phyloP scores from a whole-genome alignment of 2,329 filamentous ascomycete species.

The Aspergillus quadricinctus region DNA sequence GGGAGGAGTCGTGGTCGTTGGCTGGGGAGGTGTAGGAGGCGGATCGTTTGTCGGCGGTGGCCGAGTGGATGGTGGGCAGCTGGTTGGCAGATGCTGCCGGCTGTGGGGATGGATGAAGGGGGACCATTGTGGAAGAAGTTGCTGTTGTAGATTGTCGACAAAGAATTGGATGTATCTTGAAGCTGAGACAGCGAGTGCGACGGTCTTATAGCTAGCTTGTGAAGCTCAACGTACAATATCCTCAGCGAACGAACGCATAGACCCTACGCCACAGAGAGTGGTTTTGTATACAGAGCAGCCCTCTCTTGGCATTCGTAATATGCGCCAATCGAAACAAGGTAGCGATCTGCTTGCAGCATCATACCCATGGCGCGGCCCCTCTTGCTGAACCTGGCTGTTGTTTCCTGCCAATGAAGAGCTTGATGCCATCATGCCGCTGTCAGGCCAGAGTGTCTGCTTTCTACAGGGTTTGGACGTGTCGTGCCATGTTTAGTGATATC shows the following conservation, averaged over 20 bases:
- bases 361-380: background rate
- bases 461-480: background rate
- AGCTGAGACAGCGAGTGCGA: background rate
- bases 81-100: conserved; percentile 11
- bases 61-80: conserved; percentile 10
- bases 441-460: background rate
- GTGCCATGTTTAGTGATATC: background rate
- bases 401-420: background rate
- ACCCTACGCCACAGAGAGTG: background rate
- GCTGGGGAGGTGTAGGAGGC: conserved; percentile 7
- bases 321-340: background rate
- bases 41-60: conserved; percentile 6
- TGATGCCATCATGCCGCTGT: background rate
- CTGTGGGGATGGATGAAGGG: background rate
- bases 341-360: background rate
- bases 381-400: background rate
- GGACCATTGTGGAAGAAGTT: background rate
- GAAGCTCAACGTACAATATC: background rate
- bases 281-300: background rate
- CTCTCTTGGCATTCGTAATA: background rate
- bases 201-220: background rate
- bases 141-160: background rate
- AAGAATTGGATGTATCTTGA: background rate
- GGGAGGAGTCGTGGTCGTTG: background rate
- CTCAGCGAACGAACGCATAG: background rate